Evolutionary conservation across 2,329 filamentous ascomycete species (phyloP).

Genomic region (Alternaria brassicae): DNA sequence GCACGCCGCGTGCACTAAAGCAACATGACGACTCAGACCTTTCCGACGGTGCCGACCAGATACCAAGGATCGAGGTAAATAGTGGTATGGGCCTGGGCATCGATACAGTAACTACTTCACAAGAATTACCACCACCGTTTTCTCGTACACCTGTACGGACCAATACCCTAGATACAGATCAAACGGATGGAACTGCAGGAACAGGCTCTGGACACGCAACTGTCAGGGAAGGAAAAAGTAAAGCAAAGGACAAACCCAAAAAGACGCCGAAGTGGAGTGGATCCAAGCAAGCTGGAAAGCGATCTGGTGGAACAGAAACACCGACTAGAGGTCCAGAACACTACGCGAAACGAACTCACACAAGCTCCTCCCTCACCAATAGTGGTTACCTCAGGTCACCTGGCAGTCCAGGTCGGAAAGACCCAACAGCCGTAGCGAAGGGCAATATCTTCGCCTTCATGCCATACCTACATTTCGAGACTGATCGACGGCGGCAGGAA

Average conservation of each 20-base stretch:
- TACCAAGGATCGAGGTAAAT: slow-evolving; percentile 41
- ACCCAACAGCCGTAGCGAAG: slow-evolving; percentile 41
- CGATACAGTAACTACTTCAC: slow-evolving; percentile 27
- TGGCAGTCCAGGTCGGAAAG: slow-evolving; percentile 47
- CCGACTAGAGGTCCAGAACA: slow-evolving; percentile 35
- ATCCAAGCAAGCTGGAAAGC: slow-evolving; percentile 31
- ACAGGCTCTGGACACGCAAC: slow-evolving; percentile 30
- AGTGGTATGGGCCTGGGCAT: slow-evolving; percentile 37
- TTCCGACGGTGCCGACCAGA: slow-evolving; percentile 41
- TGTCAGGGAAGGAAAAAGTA: slow-evolving; percentile 35
- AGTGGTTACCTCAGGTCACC: slow-evolving; percentile 43
- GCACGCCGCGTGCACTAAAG: slow-evolving; percentile 49
- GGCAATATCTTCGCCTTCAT: slow-evolving; percentile 60
- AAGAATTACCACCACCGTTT: slow-evolving; percentile 26
- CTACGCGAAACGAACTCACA: slow-evolving; percentile 29
- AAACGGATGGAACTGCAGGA: slow-evolving; percentile 41
- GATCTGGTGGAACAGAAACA: slow-evolving; percentile 39
- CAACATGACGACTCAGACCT: slow-evolving; percentile 44
- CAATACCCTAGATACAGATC: slow-evolving; percentile 42
- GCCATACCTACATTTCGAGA: slow-evolving; percentile 72
- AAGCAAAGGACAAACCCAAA: slow-evolving; percentile 43
- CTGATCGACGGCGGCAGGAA: slow-evolving; percentile 59
- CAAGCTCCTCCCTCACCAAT: slow-evolving; percentile 32
- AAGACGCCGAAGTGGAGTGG: slow-evolving; percentile 43
- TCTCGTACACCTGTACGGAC: slow-evolving; percentile 38